phyloP scores from a whole-genome alignment of 495 filamentous ascomycete genomes.

The Echria macrotheca region DNA sequence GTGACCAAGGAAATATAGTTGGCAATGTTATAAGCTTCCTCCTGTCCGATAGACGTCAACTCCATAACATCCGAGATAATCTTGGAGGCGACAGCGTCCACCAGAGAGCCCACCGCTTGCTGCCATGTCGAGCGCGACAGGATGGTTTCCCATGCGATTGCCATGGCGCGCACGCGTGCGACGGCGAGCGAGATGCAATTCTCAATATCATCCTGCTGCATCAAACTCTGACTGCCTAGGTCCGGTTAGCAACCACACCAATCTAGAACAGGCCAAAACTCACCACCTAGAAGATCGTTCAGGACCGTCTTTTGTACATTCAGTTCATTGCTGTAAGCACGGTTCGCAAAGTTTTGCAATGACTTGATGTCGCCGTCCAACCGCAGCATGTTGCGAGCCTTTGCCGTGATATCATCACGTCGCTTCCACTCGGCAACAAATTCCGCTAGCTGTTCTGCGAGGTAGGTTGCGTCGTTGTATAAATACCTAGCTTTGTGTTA shows the following conservation, averaged over 20 bases:
- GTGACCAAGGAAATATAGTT: conserved; percentile 65
- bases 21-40: conserved; percentile 76
- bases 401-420: conserved; percentile 37
- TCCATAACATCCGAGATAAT: conserved; percentile 83
- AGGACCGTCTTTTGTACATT: conserved; percentile 76
- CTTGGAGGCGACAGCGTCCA: conserved; percentile 74
- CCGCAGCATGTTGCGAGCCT: conserved; percentile 49
- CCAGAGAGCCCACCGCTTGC: conserved; percentile 77
- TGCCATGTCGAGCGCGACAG: conserved; percentile 75
- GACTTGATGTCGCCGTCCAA: conserved; percentile 66
- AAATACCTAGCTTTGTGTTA: conserved; percentile 54
- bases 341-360: conserved; percentile 72
- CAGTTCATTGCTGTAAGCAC: conserved; percentile 84
- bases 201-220: conserved; percentile 57
- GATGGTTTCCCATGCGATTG: conserved; percentile 71
- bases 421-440: conserved; percentile 48
- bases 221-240: conserved; percentile 42
- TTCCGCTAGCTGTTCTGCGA: conserved; percentile 65
- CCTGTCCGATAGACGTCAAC: conserved; percentile 75
- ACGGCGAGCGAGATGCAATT: conserved; percentile 65
- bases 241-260: not conserved
- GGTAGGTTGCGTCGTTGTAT: conserved; percentile 84
- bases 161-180: conserved; percentile 60
- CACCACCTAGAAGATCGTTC: conserved; percentile 76
- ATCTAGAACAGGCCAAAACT: conserved; percentile 17